Evolutionary conservation across 768 basidiomycete species (phyloP), one percentile per base, ranked within the genome.

Genomic region (Tricholoma hemisulphureum): DNA sequence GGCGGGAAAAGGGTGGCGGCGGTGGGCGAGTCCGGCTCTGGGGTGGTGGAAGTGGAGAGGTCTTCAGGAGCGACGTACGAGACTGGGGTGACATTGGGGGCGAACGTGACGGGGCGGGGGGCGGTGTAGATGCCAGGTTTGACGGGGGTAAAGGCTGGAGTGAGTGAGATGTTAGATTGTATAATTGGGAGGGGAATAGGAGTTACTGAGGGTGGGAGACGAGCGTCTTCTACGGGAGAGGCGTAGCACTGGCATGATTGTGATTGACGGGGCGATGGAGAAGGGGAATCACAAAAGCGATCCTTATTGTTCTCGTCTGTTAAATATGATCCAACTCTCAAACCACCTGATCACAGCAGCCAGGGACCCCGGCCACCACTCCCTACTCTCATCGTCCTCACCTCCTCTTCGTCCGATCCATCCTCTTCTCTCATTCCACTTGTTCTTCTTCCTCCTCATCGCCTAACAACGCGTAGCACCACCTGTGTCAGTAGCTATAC

Each of bases 41-140:
- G 61, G 0, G 70, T 50, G 16, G 73, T 58, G 9, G 64, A 48
- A 0, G 66, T 31, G 5, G 74, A 53, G 16, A 66, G 65, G 34
- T 69, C 73, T 14, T 72, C 69, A 9, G 76, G 63, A 5, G 66
- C 67, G 4, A 64, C 64, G 39, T 64, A 71, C 1, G 70, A 63
- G 6, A 68, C 61, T 1, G 70, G 70, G 0, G 70, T 71, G 0
- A 71, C 60, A 41, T 71, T 71, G 24, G 70, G 70, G 4, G 85
- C 85, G 50, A 88, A 88, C 0, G 83, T 84, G 24, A 87, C 82
- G 4, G 76, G 73, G 1, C 78, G 75, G n/a, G 69, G 64, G 55
- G 79, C 73, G 24, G 83, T 82, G 50, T 86, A 85, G 56, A 77
- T 77, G 14, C 83, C 84, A 4, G 84, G 71, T 61, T 82, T 85